Conservation (phyloP, 306 rosid species). For the Vachellia pachyceras region DNA sequence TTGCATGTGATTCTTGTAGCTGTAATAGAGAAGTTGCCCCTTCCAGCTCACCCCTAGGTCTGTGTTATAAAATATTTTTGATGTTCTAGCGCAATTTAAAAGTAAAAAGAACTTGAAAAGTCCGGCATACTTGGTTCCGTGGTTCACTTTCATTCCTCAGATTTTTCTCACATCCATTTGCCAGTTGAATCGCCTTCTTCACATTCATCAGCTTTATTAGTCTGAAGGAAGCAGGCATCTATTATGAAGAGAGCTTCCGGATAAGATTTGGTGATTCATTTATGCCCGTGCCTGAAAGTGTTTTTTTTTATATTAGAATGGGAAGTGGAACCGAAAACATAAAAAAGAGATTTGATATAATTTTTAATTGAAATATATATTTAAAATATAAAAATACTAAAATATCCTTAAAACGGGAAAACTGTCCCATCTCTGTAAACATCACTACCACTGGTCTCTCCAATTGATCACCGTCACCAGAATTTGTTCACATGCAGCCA, state of each 20-base stretch:
- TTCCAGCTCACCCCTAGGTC: slow-evolving; percentile 25
- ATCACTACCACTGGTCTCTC: too few relatives aligned
- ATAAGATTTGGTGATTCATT: not conserved
- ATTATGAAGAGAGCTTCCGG: not conserved
- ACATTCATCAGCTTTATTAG: not conserved
- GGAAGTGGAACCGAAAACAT: too few relatives aligned
- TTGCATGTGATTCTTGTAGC: slow-evolving; percentile 33
- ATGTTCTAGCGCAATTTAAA: not conserved
- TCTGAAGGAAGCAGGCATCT: slow-evolving; percentile 1
- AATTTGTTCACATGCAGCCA: too few relatives aligned
- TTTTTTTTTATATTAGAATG: too few relatives aligned
- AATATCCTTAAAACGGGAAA: too few relatives aligned
- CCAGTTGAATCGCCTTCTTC: slow-evolving; percentile 10
- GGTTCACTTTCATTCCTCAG: not conserved
- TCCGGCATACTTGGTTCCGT: not conserved
- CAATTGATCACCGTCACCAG: too few relatives aligned
- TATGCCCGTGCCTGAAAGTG: too few relatives aligned
- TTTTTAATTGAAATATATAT: too few relatives aligned
- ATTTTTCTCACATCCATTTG: not conserved
- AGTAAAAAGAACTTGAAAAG: not conserved
- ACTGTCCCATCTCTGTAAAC: too few relatives aligned
- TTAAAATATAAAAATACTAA: too few relatives aligned
- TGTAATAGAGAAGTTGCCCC: slow-evolving; percentile 21
- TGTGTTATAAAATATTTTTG: slow-evolving; percentile 20
- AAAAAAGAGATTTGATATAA: too few relatives aligned